Conservation (phyloP, 257 asterid genomes). For the Solanum medicagineum region DNA sequence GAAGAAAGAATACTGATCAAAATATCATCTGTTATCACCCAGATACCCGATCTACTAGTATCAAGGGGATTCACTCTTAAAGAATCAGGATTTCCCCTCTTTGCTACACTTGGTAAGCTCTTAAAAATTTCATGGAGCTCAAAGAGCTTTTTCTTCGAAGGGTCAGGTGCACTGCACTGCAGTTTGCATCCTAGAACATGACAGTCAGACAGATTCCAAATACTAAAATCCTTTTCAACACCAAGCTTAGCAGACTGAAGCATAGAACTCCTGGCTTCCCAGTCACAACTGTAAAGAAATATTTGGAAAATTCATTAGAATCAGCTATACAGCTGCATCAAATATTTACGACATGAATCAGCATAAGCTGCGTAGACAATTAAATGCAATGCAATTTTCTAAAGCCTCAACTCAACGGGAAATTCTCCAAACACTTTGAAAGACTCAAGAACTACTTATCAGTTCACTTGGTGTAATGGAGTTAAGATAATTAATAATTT, state of each 20-base stretch:
- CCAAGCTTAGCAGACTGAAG: constrained; percentile 26
- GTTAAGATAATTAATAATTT: background rate
- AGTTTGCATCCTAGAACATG: constrained; percentile 60
- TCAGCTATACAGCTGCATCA: background rate
- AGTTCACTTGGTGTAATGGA: background rate
- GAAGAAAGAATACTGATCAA: constrained; percentile 45
- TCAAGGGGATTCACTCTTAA: constrained; percentile 46
- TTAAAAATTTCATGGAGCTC: constrained; percentile 88
- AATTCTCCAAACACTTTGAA: background rate
- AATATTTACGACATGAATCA: background rate
- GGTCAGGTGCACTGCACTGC: constrained; percentile 47
- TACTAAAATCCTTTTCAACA: constrained; percentile 18
- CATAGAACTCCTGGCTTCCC: constrained; percentile 66
- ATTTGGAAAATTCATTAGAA: constrained; percentile 7
- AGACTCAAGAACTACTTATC: background rate
- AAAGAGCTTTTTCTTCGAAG: constrained; percentile 57
- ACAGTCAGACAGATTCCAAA: constrained; percentile 72
- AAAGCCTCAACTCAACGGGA: background rate
- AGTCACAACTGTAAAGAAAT: constrained; percentile 63
- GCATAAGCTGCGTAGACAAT: background rate
- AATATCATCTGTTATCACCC: constrained; percentile 66
- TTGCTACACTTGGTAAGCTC: constrained; percentile 58
- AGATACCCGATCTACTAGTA: constrained; percentile 45
- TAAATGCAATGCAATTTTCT: background rate
- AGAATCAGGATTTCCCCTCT: constrained; percentile 26